Conservation (phyloP, 1,284 basidiomycete species). For the Termitomyces sp. region DNA sequence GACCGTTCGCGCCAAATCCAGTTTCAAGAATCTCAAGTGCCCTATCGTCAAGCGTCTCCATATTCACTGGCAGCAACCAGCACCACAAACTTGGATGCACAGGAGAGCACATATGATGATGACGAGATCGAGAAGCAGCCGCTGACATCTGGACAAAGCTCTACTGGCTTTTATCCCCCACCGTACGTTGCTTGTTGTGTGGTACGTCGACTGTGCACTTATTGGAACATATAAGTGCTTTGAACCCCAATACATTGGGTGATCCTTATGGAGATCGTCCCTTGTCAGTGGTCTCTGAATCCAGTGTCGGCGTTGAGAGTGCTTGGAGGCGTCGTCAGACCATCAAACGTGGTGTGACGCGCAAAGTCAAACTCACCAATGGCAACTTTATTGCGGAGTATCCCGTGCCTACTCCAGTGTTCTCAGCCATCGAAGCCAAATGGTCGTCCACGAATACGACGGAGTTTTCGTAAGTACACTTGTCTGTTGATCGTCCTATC, state of each 20-base stretch:
- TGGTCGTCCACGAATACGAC: slow-evolving; percentile 69
- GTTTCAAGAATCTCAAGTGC: slow-evolving; percentile 52
- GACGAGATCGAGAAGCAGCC: slow-evolving; percentile 74
- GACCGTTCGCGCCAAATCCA: slow-evolving; percentile 57
- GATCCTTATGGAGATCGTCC: slow-evolving; percentile 63
- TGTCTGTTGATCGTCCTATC: background rate
- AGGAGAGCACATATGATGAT: slow-evolving; percentile 42
- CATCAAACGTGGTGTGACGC: slow-evolving; percentile 89
- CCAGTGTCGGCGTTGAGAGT: slow-evolving; percentile 61
- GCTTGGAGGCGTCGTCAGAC: slow-evolving; percentile 87
- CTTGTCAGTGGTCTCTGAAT: slow-evolving; percentile 55
- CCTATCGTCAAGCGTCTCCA: slow-evolving; percentile 41
- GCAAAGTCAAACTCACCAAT: slow-evolving; percentile 87
- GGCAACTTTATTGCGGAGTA: slow-evolving; percentile 92
- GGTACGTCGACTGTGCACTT: slow-evolving; percentile 1
- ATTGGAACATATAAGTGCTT: slow-evolving; percentile 34
- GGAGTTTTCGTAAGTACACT: slow-evolving; percentile 71
- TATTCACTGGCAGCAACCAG: slow-evolving; percentile 41
- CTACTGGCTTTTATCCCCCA: slow-evolving; percentile 66
- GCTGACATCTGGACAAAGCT: slow-evolving; percentile 50
- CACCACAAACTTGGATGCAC: slow-evolving; percentile 45
- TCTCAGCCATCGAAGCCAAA: slow-evolving; percentile 80
- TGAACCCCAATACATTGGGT: slow-evolving; percentile 59
- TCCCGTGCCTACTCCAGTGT: slow-evolving; percentile 84
- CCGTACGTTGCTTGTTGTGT: slow-evolving; percentile 38